phyloP scores from a whole-genome alignment of 164 flowering plant species.

The Umbilicus rupestris region DNA sequence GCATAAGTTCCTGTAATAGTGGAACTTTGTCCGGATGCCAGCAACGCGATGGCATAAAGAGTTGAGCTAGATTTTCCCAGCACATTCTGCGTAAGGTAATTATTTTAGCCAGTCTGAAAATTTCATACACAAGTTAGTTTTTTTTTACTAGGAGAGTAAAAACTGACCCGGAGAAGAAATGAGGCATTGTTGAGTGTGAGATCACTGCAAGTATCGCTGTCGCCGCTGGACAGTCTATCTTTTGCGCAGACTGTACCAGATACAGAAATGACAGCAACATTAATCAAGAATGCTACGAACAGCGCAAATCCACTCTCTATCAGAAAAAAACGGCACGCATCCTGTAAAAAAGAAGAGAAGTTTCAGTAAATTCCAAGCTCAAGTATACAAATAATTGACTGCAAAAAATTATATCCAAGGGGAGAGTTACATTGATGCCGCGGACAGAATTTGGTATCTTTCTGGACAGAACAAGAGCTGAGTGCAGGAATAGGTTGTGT shows the following conservation, averaged over 20 bases:
- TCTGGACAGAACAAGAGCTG: conserved; percentile 7
- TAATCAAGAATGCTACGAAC: conserved; percentile 68
- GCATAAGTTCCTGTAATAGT: conserved; percentile 88
- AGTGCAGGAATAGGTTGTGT: conserved; percentile 7
- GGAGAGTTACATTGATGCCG: background rate
- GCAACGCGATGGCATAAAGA: conserved; percentile 57
- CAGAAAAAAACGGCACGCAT: conserved; percentile 68
- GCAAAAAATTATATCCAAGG: background rate
- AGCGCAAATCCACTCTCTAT: conserved; percentile 78
- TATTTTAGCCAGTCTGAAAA: background rate
- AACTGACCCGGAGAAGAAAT: conserved; percentile 60
- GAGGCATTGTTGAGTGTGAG: conserved; percentile 68
- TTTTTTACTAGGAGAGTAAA: background rate
- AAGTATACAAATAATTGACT: background rate
- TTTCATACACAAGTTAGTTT: background rate
- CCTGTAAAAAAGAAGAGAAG: conserved; percentile 29
- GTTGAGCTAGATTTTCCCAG: conserved; percentile 55
- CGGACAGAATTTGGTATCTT: conserved; percentile 7
- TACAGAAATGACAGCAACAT: conserved; percentile 64
- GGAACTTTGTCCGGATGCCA: conserved; percentile 92
- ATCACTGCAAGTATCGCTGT: conserved; percentile 31
- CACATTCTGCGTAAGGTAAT: conserved; percentile 41
- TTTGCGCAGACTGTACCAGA: conserved; percentile 56
- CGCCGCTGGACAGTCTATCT: conserved; percentile 20
- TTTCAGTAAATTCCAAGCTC: background rate